Percentiles rank a stretch among this genome's conserved stretches.
These are phyloP conservation scores for Poa pratensis DNA, from an alignment of 176 grass and related monocot species.

Conservation along the genomic window DNA sequence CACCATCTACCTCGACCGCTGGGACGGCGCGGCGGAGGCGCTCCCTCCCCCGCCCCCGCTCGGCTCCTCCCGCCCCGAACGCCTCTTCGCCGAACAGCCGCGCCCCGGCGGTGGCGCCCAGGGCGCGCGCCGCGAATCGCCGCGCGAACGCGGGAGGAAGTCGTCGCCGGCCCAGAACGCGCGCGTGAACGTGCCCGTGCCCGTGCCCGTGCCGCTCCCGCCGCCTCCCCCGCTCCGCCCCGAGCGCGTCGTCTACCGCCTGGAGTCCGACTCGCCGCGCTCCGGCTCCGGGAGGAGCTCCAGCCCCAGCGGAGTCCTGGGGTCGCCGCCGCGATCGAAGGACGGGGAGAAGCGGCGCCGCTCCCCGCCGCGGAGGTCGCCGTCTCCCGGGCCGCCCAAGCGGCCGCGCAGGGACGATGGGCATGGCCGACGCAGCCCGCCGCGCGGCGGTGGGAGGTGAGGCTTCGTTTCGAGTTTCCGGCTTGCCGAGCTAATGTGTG, in stretches of 20 bases:
- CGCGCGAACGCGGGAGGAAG: conserved; percentile 21
- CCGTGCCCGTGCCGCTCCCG: not conserved
- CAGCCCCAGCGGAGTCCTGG: conserved; percentile 32
- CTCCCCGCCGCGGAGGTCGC: conserved; percentile 53
- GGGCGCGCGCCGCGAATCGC: not conserved
- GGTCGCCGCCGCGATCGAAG: not conserved
- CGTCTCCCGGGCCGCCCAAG: conserved; percentile 55
- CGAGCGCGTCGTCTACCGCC: conserved; percentile 44
- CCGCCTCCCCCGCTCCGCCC: conserved; percentile 35
- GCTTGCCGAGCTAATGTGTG: not conserved
- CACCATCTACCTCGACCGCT: not conserved
- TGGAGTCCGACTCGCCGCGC: not conserved
- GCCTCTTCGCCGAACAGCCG: not conserved
- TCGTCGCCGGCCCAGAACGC: not conserved
- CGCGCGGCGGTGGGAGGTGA: conserved; percentile 46
- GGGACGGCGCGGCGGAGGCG: not conserved
- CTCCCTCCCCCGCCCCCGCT: conserved; percentile 43
- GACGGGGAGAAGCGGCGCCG: conserved; percentile 33
- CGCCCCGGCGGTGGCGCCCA: not conserved
- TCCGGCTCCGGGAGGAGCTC: conserved; percentile 26
- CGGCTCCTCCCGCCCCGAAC: not conserved
- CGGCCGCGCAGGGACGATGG: conserved; percentile 56
- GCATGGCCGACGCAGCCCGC: conserved; percentile 47
- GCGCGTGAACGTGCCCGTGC: not conserved
- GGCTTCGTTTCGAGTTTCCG: not conserved